A percentile compares a stretch with the other conserved stretches of the same genome.
Conservation (phyloP, 768 basidiomycete species). For the Boletus sp. region DNA sequence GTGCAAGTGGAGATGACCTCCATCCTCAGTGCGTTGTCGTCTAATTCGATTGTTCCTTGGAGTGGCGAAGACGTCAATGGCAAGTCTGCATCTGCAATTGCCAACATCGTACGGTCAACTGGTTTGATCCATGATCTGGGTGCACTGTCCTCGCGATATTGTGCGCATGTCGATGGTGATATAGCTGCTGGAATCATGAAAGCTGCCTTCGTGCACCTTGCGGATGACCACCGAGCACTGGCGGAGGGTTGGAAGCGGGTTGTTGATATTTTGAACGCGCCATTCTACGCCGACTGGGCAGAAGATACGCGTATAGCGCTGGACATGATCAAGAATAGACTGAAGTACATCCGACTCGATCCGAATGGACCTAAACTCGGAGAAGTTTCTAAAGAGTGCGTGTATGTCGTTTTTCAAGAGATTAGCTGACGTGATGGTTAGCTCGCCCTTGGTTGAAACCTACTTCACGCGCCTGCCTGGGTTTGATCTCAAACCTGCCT, state of each 20-base stretch:
- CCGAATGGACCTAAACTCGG: conserved; percentile 81
- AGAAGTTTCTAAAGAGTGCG: conserved; percentile 71
- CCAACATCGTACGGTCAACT: conserved; percentile 54
- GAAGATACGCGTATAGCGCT: conserved; percentile 76
- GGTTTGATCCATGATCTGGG: conserved; percentile 59
- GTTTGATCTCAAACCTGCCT: conserved; percentile 47
- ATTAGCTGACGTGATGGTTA: conserved; percentile 32
- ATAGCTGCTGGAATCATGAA: conserved; percentile 74
- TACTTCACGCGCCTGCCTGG: conserved; percentile 88
- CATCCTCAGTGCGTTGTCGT: conserved; percentile 37
- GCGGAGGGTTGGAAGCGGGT: conserved; percentile 73
- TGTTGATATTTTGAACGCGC: conserved; percentile 85
- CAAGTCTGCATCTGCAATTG: conserved; percentile 64
- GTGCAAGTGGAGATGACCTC: conserved; percentile 58
- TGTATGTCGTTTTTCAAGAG: conserved; percentile 12
- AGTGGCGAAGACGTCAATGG: conserved; percentile 54
- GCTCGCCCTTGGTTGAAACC: conserved; percentile 80
- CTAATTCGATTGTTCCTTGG: conserved; percentile 52
- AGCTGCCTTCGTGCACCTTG: conserved; percentile 56
- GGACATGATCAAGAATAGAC: conserved; percentile 69
- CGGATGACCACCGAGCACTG: conserved; percentile 48
- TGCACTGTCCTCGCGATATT: conserved; percentile 63
- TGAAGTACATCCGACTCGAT: conserved; percentile 82
- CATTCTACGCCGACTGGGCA: conserved; percentile 84
- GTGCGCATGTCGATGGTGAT: conserved; percentile 58